Base-by-base conservation (phyloP, 805 yeast genomes). In the Candida xiaguanensis region DNA sequence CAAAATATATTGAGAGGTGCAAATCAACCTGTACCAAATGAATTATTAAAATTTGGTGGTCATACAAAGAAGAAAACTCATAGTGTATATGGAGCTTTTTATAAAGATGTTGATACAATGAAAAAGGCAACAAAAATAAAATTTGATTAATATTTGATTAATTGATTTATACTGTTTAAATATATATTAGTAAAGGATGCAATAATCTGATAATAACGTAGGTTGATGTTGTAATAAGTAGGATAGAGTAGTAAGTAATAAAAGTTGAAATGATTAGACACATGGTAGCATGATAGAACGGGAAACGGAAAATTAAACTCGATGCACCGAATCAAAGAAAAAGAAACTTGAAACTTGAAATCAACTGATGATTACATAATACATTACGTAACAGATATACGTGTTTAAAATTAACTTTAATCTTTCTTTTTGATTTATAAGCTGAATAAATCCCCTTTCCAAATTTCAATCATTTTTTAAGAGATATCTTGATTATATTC, bases 41-140 rank as follows among this genome's bases (percentile, higher is more conserved):
- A 89, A 41, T 72, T 93, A 56, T 74, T 87, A 59, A 91, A 90
- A 63, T 93, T 91, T 53, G 99, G 99, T 35, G 89, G 96, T 5
- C 98, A 93, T 65, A 93, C 98, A 8, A 93, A 93, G 67, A 91
- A 90, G 83, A 93, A 93, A 72, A 90, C 88, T 48, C 99, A 93
- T 58, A 80, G 91, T 48, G 96, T 91, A n/a, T 93, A 93, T 54
- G 99, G 99, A 49, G 97, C 98, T 1, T 93, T 93, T 72, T 93
- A 70, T 73, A 93, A 91, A 59, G 88, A 90, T 56, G 93, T 91
- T 34, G 98, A 89, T 54, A 75, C 86, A 74, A 69, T 78, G 47
- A 80, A 82, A 59, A 79, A 81, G 55, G 90, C 90, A 42, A 93
- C 87, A 67, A 93, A 93, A 75, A 87, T 91, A 53, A 88, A 88